Conservation (phyloP, 106 monocot genomes). For the Acorus calamus region DNA sequence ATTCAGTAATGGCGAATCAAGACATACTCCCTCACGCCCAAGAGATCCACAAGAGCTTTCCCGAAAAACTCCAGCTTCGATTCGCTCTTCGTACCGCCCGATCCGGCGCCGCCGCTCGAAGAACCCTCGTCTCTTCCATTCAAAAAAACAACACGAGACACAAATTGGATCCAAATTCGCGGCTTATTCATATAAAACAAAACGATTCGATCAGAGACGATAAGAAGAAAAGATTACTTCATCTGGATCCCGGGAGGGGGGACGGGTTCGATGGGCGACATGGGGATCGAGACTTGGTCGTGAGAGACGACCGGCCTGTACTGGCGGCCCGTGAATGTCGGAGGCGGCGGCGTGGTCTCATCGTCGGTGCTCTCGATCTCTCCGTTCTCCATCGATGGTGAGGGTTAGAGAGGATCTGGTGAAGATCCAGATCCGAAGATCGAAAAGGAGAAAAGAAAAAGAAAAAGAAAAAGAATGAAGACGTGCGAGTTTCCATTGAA, state of each 20-base stretch:
- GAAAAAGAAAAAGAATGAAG: too few species aligned
- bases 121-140: conserved; percentile 10
- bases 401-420: too few species aligned
- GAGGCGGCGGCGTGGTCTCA: conserved; percentile 27
- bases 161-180: not conserved
- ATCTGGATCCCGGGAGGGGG: conserved; percentile 26
- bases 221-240: conserved; percentile 9
- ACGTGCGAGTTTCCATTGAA: too few species aligned
- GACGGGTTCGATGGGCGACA: conserved; percentile 43
- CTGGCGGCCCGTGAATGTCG: conserved; percentile 8
- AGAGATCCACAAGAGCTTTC: conserved; percentile 90
- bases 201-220: not conserved
- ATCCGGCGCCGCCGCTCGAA: conserved; percentile 1
- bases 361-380: conserved; percentile 51
- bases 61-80: conserved; percentile 94
- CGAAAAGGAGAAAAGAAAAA: too few species aligned
- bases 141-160: not conserved
- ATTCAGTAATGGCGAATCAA: not conserved
- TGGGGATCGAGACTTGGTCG: conserved; percentile 34
- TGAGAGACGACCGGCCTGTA: conserved; percentile 46
- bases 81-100: conserved; percentile 39
- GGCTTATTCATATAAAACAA: not conserved
- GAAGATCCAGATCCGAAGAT: too few species aligned
- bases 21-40: conserved; percentile 77
- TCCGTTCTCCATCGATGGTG: conserved; percentile 42